Evolutionary conservation across 176 grass and related monocot species (phyloP).

Genomic region (Aegilops longissima): DNA sequence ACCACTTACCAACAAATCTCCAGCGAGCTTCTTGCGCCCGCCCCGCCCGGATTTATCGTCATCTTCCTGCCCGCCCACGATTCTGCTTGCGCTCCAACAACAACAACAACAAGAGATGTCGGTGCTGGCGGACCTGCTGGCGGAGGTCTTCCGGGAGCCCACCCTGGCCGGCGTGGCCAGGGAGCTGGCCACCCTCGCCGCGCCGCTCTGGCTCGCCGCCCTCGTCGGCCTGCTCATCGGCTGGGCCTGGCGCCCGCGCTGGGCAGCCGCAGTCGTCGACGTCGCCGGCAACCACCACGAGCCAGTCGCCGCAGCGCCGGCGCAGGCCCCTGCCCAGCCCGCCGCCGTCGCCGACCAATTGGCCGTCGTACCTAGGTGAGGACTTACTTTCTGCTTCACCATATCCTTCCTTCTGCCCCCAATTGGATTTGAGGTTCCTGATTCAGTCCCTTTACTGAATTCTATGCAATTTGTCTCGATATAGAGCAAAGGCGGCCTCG

Average conservation of each 20-base stretch:
- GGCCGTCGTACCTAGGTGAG: slow-evolving; percentile 31
- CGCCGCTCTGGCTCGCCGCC: slow-evolving; percentile 72
- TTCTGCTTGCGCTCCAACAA: neutral
- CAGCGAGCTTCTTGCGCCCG: too few relatives aligned
- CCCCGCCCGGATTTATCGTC: too few relatives aligned
- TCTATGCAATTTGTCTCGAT: neutral
- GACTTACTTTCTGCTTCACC: accelerated
- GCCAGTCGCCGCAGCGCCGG: neutral
- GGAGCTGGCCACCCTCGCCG: slow-evolving; percentile 55
- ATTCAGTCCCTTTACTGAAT: neutral
- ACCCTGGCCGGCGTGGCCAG: slow-evolving; percentile 42
- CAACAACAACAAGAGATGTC: too few relatives aligned
- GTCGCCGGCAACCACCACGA: accelerated
- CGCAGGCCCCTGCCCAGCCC: neutral
- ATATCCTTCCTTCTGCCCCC: neutral
- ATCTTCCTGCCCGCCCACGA: too few relatives aligned
- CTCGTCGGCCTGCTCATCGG: slow-evolving; percentile 69
- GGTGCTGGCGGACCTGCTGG: slow-evolving; percentile 48
- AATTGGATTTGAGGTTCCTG: neutral
- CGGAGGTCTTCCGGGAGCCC: slow-evolving; percentile 50
- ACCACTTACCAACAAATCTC: accelerated
- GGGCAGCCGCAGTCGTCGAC: slow-evolving; percentile 46
- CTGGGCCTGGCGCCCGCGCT: slow-evolving; percentile 84
- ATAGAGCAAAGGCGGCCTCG: neutral
- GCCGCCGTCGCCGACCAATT: neutral